Conservation (phyloP, 2,329 filamentous ascomycete species). For the Epichloe amarillans region DNA sequence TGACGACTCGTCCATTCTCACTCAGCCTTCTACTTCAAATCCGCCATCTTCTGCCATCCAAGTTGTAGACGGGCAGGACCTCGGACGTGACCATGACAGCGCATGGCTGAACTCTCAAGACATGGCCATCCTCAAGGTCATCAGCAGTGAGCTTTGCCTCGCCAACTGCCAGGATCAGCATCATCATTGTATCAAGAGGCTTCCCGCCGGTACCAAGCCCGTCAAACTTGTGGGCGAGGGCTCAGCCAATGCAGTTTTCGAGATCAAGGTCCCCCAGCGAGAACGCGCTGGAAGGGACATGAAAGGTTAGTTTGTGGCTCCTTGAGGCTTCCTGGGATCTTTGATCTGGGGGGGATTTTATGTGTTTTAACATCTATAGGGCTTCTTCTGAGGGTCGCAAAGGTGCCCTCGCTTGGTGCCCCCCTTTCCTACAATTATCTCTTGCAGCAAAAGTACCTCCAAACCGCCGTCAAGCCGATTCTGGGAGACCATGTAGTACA, state of each 20-base stretch:
- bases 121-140: conserved; percentile 12
- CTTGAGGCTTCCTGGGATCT: background rate
- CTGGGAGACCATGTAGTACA: conserved; percentile 21
- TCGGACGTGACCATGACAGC: conserved; percentile 8
- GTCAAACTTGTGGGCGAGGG: conserved; percentile 48
- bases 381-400: conserved; percentile 26
- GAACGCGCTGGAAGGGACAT: conserved; percentile 17
- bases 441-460: conserved; percentile 24
- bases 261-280: conserved; percentile 31
- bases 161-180: conserved; percentile 1
- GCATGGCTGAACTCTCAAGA: conserved; percentile 12
- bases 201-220: conserved; percentile 21
- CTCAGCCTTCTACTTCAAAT: conserved; percentile 6
- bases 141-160: conserved; percentile 5
- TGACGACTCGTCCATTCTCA: conserved; percentile 8
- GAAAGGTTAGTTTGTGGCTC: conserved; percentile 18
- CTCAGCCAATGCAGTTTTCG: conserved; percentile 65
- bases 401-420: conserved; percentile 18
- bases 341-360: background rate
- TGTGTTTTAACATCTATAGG: conserved; percentile 11
- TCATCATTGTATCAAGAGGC: conserved; percentile 15
- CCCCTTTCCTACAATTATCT: conserved; percentile 24
- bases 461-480: conserved; percentile 20
- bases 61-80: conserved; percentile 1
- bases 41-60: conserved; percentile 6